These are phyloP conservation scores for Globisporangium nunn DNA, from an alignment of 352 stramenopile species.

Conservation along the genomic window DNA sequence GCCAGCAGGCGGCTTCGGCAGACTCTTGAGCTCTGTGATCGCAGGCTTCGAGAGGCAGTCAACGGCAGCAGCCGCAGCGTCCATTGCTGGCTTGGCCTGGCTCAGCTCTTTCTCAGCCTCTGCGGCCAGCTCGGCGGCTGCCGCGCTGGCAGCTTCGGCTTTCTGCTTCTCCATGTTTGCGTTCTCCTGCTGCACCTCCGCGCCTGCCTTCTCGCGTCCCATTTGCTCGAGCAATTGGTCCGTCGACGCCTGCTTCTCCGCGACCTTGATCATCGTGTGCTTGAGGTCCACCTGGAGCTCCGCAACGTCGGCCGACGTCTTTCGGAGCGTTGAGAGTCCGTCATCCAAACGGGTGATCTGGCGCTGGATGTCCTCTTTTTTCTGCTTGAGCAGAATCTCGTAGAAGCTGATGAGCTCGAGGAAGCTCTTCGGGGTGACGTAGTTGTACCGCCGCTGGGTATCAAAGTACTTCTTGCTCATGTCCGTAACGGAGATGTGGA, in stretches of 20 bases:
- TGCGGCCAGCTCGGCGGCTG: conserved; percentile 90
- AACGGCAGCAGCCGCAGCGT: conserved; percentile 91
- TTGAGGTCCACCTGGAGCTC: conserved; percentile 94
- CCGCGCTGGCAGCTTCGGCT: conserved; percentile 88
- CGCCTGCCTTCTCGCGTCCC: conserved; percentile 88
- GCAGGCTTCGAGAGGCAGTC: conserved; percentile 96
- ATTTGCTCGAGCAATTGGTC: conserved; percentile 94
- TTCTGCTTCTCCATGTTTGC: conserved; percentile 92
- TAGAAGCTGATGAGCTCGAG: conserved; percentile 98
- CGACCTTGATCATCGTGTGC: conserved; percentile 94
- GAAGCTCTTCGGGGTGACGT: conserved; percentile 98
- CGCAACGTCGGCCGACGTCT: conserved; percentile 94
- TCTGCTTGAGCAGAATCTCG: conserved; percentile 94
- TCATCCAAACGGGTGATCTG: conserved; percentile 96
- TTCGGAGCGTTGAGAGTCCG: conserved; percentile 93
- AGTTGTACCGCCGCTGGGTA: conserved; percentile 95
- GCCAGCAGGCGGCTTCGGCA: conserved; percentile 92
- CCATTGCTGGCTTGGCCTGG: conserved; percentile 95
- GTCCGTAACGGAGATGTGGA: conserved; percentile 95
- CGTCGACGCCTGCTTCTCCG: conserved; percentile 94
- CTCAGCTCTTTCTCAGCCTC: conserved; percentile 93
- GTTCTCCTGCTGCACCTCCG: conserved; percentile 92
- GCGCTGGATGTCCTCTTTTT: conserved; percentile 92
- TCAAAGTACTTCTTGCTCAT: conserved; percentile 94
- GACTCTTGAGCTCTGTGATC: conserved; percentile 96